phyloP scores from a whole-genome alignment of 2,329 filamentous ascomycete genomes.

The Calonectria pteridis region DNA sequence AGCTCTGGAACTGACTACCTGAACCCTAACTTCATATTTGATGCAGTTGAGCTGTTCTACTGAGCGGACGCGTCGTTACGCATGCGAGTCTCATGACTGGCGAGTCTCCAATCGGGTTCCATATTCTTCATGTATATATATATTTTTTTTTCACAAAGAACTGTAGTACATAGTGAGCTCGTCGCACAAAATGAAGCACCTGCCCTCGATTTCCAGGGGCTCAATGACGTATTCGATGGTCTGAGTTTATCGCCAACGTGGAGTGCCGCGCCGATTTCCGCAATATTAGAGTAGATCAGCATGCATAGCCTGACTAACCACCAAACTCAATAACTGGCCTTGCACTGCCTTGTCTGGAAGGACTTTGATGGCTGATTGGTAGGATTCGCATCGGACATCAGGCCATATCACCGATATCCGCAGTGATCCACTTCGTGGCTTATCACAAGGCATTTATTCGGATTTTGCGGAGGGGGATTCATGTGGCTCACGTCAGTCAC shows the following conservation, averaged over 20 bases:
- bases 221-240: neutral
- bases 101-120: neutral
- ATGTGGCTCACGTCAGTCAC: slow-evolving; percentile 43
- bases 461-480: slow-evolving; percentile 30
- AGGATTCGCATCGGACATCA: neutral
- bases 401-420: neutral
- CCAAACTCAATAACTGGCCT: neutral
- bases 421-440: neutral
- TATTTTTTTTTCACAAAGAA: slow-evolving; percentile 26
- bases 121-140: slow-evolving; percentile 37
- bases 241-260: neutral
- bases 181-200: neutral
- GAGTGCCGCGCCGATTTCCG: neutral
- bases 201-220: too few species aligned
- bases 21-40: slow-evolving; percentile 64
- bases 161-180: neutral
- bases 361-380: neutral
- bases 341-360: neutral
- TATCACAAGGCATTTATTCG: neutral
- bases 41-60: slow-evolving; percentile 45
- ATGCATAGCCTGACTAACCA: neutral
- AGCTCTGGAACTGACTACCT: slow-evolving; percentile 67
- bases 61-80: slow-evolving; percentile 9
- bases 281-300: neutral
- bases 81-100: neutral